Evolutionary conservation across 2,329 filamentous ascomycete genomes (phyloP).

Genomic region (Sporothrix pallida): DNA sequence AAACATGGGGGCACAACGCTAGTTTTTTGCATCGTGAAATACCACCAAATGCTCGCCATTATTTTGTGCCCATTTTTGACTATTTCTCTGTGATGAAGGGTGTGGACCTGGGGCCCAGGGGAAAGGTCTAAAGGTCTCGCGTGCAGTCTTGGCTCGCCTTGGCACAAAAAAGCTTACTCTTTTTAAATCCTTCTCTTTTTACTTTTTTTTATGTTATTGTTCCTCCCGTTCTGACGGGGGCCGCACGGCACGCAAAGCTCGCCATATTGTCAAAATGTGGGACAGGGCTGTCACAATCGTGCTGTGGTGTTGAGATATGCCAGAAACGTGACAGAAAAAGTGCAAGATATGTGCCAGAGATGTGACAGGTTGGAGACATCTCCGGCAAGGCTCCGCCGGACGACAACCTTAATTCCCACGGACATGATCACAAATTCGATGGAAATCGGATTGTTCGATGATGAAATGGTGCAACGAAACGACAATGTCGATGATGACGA

Average conservation of each 20-base stretch:
- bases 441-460: not conserved
- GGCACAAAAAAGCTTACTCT: constrained; percentile 27
- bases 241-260: not conserved
- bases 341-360: not conserved
- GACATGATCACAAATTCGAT: not conserved
- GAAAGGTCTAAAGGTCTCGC: not conserved
- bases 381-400: not conserved
- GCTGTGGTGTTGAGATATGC: constrained; percentile 12
- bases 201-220: not conserved
- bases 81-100: not conserved
- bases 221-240: not conserved
- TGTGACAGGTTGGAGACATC: not conserved
- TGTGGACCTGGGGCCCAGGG: constrained; percentile 7
- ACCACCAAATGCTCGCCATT: not conserved
- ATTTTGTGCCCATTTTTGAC: not conserved
- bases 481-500: not conserved
- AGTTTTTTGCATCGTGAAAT: not conserved
- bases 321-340: too few species aligned
- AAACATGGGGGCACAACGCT: not conserved
- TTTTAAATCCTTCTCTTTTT: constrained; percentile 4
- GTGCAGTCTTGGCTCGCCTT: constrained; percentile 14
- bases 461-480: not conserved
- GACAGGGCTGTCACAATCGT: constrained; percentile 19
- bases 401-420: not conserved
- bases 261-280: not conserved